These are phyloP conservation scores for Huiozyma sinensis DNA, from an alignment of 805 yeast genomes.

Conservation along the genomic window DNA sequence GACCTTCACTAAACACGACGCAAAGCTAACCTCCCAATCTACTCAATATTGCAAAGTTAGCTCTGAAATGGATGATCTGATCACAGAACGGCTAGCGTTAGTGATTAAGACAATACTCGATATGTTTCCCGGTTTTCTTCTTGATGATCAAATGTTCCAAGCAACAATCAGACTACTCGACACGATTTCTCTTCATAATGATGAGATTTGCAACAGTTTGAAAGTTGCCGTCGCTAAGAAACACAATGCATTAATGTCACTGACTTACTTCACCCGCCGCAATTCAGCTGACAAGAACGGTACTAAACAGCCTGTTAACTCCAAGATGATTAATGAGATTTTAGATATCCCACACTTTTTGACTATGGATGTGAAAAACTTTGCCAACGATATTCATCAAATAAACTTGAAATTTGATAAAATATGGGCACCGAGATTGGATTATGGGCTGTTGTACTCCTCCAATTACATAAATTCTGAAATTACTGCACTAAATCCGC, in stretches of 20 bases:
- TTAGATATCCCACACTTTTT: constrained; percentile 39
- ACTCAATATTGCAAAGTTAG: constrained; percentile 21
- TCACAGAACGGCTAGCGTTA: constrained; percentile 41
- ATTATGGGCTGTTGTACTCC: constrained; percentile 63
- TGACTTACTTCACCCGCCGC: background rate
- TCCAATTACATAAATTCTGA: constrained; percentile 23
- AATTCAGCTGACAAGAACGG: constrained; percentile 2
- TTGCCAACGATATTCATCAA: constrained; percentile 54
- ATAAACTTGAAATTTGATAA: constrained; percentile 57
- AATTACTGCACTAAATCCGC: constrained; percentile 49
- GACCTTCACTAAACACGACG: constrained; percentile 24
- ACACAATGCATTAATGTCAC: constrained; percentile 35
- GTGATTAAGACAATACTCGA: constrained; percentile 47
- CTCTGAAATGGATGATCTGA: constrained; percentile 27
- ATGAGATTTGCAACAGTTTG: constrained; percentile 41
- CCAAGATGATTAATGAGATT: constrained; percentile 11
- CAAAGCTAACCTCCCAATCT: constrained; percentile 13
- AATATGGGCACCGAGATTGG: constrained; percentile 71
- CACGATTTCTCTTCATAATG: constrained; percentile 36
- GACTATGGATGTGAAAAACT: constrained; percentile 37
- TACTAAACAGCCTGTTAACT: background rate
- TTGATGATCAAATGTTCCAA: constrained; percentile 52
- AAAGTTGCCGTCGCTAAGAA: constrained; percentile 41
- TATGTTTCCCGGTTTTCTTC: constrained; percentile 56
- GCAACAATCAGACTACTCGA: constrained; percentile 44